Base-by-base conservation (phyloP, 1,284 basidiomycete genomes). In the Flammula alnicola region DNA sequence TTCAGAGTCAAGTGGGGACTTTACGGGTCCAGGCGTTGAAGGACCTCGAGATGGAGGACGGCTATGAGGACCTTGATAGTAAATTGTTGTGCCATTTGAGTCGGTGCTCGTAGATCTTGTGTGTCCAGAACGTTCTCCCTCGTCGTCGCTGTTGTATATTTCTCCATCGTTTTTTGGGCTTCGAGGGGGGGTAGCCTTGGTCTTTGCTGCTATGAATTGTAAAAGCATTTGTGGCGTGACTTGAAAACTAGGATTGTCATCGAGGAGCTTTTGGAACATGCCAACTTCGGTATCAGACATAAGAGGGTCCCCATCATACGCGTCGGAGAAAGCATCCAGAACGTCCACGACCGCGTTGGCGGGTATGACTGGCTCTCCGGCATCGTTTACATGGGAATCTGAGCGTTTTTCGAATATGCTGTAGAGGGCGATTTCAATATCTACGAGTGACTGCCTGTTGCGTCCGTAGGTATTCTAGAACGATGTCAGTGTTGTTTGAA, bases 211-310 rank as follows among this genome's bases (percentile, higher is more conserved):
- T 29, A 91, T 77, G 57, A 90, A 82, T 16, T 76, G 71, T 11
- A 89, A 71, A 4, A 91, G 72, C 12, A 86, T 75, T 45, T 79
- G 72, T 0, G 88, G 86, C 1, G 85, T 88, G 17, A 86, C 83
- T 64, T 83, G 77, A 40, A 89, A 73, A 16, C 77, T 84, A 0
- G 84, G 85, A 59, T 85, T 83, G 40, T 66, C 68, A 12, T 72
- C 75, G 47, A 88, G 69, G 39, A 91, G 67, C 9, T 68, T 53
- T 30, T 78, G 76, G 51, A 91, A 75, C 69, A 77, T 70, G 14
- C 70, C 70, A 58, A 80, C 77, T 65, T 90, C 88, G 19, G 80
- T 74, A 16, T 73, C 69, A 10, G 73, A 73, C 58, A 88, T 71
- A 22, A 91, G 76, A 55, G 83, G 76, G 22, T 76, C 72, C 6